These are phyloP conservation scores for Fusarium gaditjirri DNA, from an alignment of 2,329 filamentous ascomycete genomes.

Conservation along the genomic window DNA sequence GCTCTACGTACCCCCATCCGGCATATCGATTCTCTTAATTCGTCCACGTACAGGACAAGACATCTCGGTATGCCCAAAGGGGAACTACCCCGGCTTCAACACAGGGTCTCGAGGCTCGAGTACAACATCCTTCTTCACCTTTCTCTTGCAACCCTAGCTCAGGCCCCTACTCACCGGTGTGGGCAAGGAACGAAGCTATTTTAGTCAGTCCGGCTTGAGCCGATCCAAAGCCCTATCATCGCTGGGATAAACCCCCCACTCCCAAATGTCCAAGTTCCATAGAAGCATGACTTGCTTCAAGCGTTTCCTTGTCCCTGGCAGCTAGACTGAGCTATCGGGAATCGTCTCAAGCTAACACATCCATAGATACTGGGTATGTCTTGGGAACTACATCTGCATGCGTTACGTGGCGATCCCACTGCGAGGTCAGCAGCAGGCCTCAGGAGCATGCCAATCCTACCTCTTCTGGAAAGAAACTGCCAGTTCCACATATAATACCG, in stretches of 20 bases:
- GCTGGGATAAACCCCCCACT: slow-evolving; percentile 34
- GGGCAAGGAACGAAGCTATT: slow-evolving; percentile 26
- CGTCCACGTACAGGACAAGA: slow-evolving; percentile 37
- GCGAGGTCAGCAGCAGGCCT: slow-evolving; percentile 34
- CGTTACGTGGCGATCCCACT: slow-evolving; percentile 31
- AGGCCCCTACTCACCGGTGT: slow-evolving; percentile 42
- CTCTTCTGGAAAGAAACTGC: slow-evolving; percentile 9
- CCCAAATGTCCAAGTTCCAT: slow-evolving; percentile 13
- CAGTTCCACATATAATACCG: slow-evolving; percentile 4
- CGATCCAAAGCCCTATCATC: slow-evolving; percentile 7
- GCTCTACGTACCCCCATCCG: slow-evolving; percentile 24
- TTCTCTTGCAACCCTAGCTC: slow-evolving; percentile 22
- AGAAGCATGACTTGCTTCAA: slow-evolving; percentile 21
- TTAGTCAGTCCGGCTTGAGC: slow-evolving; percentile 27
- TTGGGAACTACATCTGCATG: slow-evolving; percentile 11
- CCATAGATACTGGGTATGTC: neutral
- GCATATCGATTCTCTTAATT: slow-evolving; percentile 25
- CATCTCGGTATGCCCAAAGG: slow-evolving; percentile 20
- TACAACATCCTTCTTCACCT: slow-evolving; percentile 12
- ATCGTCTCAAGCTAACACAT: neutral
- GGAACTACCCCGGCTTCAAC: slow-evolving; percentile 21
- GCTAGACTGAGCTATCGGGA: slow-evolving; percentile 14
- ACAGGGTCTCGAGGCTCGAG: slow-evolving; percentile 23
- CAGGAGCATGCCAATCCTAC: slow-evolving; percentile 24
- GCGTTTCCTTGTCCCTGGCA: slow-evolving; percentile 32